Conservation (phyloP, 2,329 filamentous ascomycete species). For the Lasiodiplodia gonubiensis region DNA sequence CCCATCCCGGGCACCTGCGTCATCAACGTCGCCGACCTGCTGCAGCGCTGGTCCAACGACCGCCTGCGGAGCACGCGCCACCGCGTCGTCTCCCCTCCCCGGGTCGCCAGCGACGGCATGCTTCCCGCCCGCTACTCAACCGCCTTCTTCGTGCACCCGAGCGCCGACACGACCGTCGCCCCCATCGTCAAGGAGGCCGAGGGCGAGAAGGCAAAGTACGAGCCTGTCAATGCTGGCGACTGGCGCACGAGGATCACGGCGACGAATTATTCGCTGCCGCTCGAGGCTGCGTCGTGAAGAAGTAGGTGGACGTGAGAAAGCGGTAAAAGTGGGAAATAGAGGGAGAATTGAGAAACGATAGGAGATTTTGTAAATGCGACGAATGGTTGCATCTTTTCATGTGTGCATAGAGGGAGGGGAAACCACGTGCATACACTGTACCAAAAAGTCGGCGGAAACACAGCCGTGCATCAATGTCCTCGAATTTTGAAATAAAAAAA, state of each 20-base stretch:
- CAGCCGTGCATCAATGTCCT: not conserved
- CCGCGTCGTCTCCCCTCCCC: conserved; percentile 83
- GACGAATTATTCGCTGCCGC: conserved; percentile 61
- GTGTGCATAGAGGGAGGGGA: too few relatives aligned
- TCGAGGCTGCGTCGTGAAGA: not conserved
- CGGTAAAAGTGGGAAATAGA: not conserved
- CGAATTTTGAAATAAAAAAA: not conserved
- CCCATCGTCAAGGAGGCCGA: not conserved
- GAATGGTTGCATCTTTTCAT: not conserved
- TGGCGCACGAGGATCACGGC: conserved; percentile 80
- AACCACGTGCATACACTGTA: not conserved
- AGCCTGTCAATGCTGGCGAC: conserved; percentile 76
- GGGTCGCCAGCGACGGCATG: conserved; percentile 48
- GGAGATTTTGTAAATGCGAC: not conserved
- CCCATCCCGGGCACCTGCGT: conserved; percentile 83
- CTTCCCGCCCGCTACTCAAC: conserved; percentile 82
- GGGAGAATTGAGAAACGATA: too few relatives aligned
- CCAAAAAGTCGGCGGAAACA: not conserved
- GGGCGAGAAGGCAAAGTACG: conserved; percentile 73
- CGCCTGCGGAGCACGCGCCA: conserved; percentile 89
- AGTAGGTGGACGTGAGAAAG: not conserved
- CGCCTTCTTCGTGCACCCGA: conserved; percentile 91
- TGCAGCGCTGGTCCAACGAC: conserved; percentile 89
- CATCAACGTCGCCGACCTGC: conserved; percentile 85
- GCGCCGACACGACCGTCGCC: conserved; percentile 74